Percentiles rank a stretch among this genome's conserved stretches.
These are phyloP conservation scores for Beauveria australis DNA, from an alignment of 2,329 filamentous ascomycete genomes.

Conservation along the genomic window DNA sequence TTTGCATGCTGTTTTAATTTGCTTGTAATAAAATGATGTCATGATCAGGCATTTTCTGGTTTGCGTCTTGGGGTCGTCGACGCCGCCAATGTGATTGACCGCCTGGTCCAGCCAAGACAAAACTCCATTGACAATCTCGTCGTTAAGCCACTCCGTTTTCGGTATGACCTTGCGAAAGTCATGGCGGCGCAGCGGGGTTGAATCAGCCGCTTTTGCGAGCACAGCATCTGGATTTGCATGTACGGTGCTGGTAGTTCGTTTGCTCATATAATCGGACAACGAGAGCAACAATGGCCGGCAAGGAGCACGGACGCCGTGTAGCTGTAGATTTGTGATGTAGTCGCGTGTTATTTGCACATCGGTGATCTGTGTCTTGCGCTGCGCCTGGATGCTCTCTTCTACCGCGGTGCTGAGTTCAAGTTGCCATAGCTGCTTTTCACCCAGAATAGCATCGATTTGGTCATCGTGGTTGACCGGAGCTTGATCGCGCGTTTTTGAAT, in stretches of 20 bases:
- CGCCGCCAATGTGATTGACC: slow-evolving; percentile 49
- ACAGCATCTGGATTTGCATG: slow-evolving; percentile 20
- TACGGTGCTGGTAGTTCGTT: background rate
- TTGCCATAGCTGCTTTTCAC: slow-evolving; percentile 3
- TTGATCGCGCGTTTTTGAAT: background rate
- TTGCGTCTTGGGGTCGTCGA: slow-evolving; percentile 35
- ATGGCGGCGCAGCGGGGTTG: slow-evolving; percentile 40
- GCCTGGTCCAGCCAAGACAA: slow-evolving; percentile 52
- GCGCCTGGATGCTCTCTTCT: background rate
- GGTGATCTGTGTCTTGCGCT: background rate
- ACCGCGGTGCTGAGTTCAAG: slow-evolving; percentile 2
- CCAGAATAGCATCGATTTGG: background rate
- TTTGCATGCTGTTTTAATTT: slow-evolving; percentile 38
- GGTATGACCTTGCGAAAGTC: slow-evolving; percentile 58
- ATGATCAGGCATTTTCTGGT: slow-evolving; percentile 54
- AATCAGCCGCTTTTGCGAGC: slow-evolving; percentile 40
- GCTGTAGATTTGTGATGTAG: background rate
- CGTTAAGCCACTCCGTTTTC: slow-evolving; percentile 61
- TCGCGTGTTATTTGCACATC: slow-evolving; percentile 5
- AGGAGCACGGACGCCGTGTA: background rate
- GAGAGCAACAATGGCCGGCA: background rate
- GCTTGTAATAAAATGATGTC: slow-evolving; percentile 58
- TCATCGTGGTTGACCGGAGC: background rate
- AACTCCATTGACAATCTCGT: slow-evolving; percentile 64
- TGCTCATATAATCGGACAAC: background rate